Evolutionary conservation across 345 rosid genomes (phyloP), one percentile per base, ranked within the genome.

Genomic region (Arabidopsis thaliana): DNA sequence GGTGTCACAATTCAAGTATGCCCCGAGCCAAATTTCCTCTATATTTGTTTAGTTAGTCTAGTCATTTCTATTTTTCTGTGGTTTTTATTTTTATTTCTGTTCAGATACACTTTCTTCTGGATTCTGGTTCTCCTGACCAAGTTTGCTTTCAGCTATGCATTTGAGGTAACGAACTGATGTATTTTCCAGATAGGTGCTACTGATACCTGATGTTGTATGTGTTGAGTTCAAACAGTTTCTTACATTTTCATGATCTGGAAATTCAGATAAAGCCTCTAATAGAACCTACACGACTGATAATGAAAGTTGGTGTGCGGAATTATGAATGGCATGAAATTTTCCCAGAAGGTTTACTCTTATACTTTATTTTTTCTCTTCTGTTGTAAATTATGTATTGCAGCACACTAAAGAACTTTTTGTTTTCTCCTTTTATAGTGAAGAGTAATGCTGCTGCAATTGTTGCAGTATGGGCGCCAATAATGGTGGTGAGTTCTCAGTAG

Each of bases 401-500:
- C 34, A 13, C 63, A 75, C 71, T 74, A 79, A 68, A 34, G 49
- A 67, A 8, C 0, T 20, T 30, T 56, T 20, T 45, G 4, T 68
- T 20, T 77, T 76, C 72, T 65, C 53, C 38, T 79, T 9, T 70
- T 75, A 53, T 81, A 94, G 98, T 89, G 57, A 88, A 87, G 80
- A 94, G 84, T 65, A 94, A 94, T 84, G 90, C 86, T 61, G 97
- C 93, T 80, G 96, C 97, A 30, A 85, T 94, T 74, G 84, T 85
- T 63, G 98, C 98, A 50, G 88, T 94, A 72, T 94, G 98, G 98
- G 80, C 96, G 74, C 98, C 98, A 20, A 87, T 94, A 72, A 85
- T 90, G 68, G 85, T 94, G 79, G 98, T 94, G 73, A 94, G 98
- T 84, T 55, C 16, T 68, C 55, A 49, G 11, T 59, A 67, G 50